Evolutionary conservation across 768 basidiomycete species (phyloP), one percentile per base, ranked within the genome.

Genomic region (Rhodotorula sphaerocarpa): DNA sequence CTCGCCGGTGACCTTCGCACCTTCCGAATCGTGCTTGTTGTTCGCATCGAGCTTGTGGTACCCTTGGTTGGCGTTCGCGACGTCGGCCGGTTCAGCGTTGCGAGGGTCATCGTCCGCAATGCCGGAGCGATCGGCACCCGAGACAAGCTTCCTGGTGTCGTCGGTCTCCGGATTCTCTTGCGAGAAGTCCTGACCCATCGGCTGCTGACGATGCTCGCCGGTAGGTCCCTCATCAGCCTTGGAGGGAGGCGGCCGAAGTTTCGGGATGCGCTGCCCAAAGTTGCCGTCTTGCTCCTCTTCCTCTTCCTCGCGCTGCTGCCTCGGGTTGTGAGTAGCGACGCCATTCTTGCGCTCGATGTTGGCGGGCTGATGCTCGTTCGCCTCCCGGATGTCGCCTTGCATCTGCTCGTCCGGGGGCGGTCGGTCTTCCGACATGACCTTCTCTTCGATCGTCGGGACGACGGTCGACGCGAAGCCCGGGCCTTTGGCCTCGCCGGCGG

Each of bases 401-500:
- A 7, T 48, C 21, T 21, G 46, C 23, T 14, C 1, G 3, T 53
- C 46, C 20, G 14, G 11, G 1, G 21, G 50, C 10, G 63, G 79
- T 21, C 76, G 75, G 33, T 75, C 72, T 67, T 88, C 86, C 18
- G 75, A 72, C 31, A 85, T 75, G 3, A 77, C 78, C 73, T 83
- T 82, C 73, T 87, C 84, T 73, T 87, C 87, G 18, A 86, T 72
- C 0, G 83, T 86, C 3, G 86, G 86, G 2, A 86, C 81, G 11
- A 81, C 78, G 1, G 83, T 75, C 61, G 82, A 81, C 0, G 83
- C 79, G 72, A 87, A 85, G 3, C 84, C 84, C 16, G 78, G 82
- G 15, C 45, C 55, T 21, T 52, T 60, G 41, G 53, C 28, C 34
- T 60, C 28, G 14, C 57, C 71, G 20, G 11, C 82, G 78, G n/a